Percentiles rank a stretch among this genome's conserved stretches.
These are phyloP conservation scores for Pichia sp. DNA, from an alignment of 1,139 yeast species.

Conservation along the genomic window DNA sequence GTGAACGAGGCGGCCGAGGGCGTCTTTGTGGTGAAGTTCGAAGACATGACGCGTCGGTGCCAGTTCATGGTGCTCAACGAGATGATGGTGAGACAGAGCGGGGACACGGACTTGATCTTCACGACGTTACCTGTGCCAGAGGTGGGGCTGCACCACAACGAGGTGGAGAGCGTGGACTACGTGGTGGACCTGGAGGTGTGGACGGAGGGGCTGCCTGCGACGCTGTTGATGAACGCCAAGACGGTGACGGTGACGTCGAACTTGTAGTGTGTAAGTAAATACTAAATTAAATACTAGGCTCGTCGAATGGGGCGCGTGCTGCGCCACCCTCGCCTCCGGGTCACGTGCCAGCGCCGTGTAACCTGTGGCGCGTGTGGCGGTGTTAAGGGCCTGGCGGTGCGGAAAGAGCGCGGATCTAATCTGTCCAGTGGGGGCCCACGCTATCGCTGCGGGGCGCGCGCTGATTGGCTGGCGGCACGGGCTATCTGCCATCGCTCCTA, in stretches of 20 bases:
- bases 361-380: too few species aligned
- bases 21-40: conserved; percentile 10
- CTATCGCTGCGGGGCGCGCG: neutral
- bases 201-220: conserved; percentile 81
- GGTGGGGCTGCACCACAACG: conserved; percentile 6
- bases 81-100: conserved; percentile 43
- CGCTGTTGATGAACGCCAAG: conserved; percentile 79
- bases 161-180: conserved; percentile 63
- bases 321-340: too few species aligned
- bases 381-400: too few species aligned
- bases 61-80: conserved; percentile 89
- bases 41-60: conserved; percentile 81
- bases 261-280: conserved; percentile 41
- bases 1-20: conserved; percentile 1
- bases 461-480: conserved; percentile 2
- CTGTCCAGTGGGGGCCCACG: too few species aligned
- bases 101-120: conserved; percentile 5
- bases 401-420: too few species aligned
- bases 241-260: conserved; percentile 97
- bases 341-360: too few species aligned
- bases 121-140: conserved; percentile 10
- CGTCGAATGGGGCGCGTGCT: too few species aligned
- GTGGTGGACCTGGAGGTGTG: conserved; percentile 75
- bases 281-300: neutral
- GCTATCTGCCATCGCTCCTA: too few species aligned